phyloP scores from a whole-genome alignment of 495 filamentous ascomycete species.

The Immersiella caudata region DNA sequence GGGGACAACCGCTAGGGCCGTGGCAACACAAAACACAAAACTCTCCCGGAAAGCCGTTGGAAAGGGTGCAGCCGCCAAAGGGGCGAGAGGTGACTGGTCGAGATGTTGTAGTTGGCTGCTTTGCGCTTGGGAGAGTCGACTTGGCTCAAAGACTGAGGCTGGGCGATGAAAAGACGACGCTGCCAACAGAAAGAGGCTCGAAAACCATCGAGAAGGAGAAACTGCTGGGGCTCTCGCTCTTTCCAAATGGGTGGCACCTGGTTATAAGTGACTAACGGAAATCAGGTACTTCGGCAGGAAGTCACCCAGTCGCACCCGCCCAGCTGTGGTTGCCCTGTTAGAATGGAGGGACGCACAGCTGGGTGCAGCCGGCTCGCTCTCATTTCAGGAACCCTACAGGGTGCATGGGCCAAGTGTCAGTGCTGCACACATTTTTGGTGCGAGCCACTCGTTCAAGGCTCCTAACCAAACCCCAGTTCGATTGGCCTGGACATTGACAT shows the following conservation, averaged over 20 bases:
- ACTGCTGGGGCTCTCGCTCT: slow-evolving; percentile 14
- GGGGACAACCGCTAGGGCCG: not conserved
- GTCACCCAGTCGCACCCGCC: slow-evolving; percentile 27
- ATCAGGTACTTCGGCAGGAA: slow-evolving; percentile 31
- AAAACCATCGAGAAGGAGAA: slow-evolving; percentile 22
- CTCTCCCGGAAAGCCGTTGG: not conserved
- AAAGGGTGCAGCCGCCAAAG: not conserved
- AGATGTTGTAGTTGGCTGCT: not conserved
- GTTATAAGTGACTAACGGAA: slow-evolving; percentile 36
- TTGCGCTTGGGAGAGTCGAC: not conserved
- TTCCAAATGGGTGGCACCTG: slow-evolving; percentile 30
- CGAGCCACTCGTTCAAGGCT: slow-evolving; percentile 12
- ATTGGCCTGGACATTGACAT: slow-evolving; percentile 18
- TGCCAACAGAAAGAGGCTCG: slow-evolving; percentile 15
- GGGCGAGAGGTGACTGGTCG: not conserved
- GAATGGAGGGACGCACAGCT: slow-evolving; percentile 12
- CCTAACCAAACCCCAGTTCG: slow-evolving; percentile 13
- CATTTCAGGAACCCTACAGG: slow-evolving; percentile 22
- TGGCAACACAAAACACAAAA: not conserved
- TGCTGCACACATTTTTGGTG: slow-evolving; percentile 1
- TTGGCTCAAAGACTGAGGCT: not conserved
- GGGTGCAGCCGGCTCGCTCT: slow-evolving; percentile 10
- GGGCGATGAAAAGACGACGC: not conserved
- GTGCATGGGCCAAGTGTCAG: slow-evolving; percentile 19
- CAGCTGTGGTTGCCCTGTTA: slow-evolving; percentile 16